These are phyloP conservation scores for Psilocybe mexicana DNA, from an alignment of 1,284 basidiomycete genomes.

Conservation along the genomic window DNA sequence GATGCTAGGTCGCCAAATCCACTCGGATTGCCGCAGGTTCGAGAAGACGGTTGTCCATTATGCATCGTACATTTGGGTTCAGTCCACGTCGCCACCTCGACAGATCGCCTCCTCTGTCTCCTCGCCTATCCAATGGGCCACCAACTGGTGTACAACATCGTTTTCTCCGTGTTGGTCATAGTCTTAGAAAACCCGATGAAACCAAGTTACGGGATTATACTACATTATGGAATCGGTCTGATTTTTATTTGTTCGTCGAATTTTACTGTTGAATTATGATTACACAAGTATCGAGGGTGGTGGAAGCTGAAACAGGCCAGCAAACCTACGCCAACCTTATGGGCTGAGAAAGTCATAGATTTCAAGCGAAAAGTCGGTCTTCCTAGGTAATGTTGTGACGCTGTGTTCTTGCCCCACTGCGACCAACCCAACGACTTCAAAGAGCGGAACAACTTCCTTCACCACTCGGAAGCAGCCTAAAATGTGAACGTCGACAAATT, in stretches of 20 bases:
- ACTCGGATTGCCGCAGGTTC: constrained; percentile 43
- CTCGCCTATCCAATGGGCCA: constrained; percentile 47
- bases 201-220: not conserved
- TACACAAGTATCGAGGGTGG: too few relatives aligned
- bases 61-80: constrained; percentile 36
- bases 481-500: too few relatives aligned
- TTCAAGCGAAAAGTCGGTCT: too few relatives aligned
- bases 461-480: too few relatives aligned
- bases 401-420: too few relatives aligned
- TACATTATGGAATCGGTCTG: not conserved
- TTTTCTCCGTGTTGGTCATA: constrained; percentile 43
- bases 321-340: too few relatives aligned
- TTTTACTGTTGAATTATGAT: too few relatives aligned
- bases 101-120: constrained; percentile 41
- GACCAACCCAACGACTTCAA: too few relatives aligned
- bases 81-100: constrained; percentile 42
- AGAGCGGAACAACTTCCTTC: too few relatives aligned
- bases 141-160: constrained; percentile 43
- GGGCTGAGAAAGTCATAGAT: too few relatives aligned
- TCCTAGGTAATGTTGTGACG: too few relatives aligned
- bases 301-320: too few relatives aligned
- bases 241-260: not conserved
- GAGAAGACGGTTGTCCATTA: constrained; percentile 46
- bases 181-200: constrained; percentile 23
- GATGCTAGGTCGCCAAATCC: constrained; percentile 34